Evolutionary conservation across 192 early-diverging fungal genomes (phyloP), one percentile per base, ranked within the genome.

Genomic region (Anaeromyces robustus): DNA sequence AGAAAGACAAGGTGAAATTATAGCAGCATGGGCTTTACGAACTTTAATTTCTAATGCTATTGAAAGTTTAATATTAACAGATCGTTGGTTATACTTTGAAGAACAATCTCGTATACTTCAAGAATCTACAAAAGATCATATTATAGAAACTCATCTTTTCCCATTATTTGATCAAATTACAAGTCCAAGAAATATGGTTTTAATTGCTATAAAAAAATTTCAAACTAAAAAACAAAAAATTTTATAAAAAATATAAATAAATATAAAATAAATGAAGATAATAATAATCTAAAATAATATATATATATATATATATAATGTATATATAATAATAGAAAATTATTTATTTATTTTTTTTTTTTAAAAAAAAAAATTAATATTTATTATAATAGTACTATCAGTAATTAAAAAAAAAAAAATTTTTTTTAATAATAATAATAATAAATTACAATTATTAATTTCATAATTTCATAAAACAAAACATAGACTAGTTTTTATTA

Each of bases 21-120:
- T 93, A 4, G 88, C 92, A 19, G 89, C 92, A 29, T 97, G 96
- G 95, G 94, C 95, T 39, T 84, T 97, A 41, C 84, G 93, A 41
- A 88, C 92, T 1, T 83, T 97, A 84, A 82, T 95, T 17, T 92
- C 91, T 2, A 91, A 92, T 77, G 84, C 91, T 9, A 86, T 95
- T 43, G 96, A 97, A 81, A 90, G 91, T 77, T 85, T 95, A 83
- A 88, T 97, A 41, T 82, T 96, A 19, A 83, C 93, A 5, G 96
- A 97, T 82, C 92, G 94, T 7, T 93, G 87, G 30, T 80, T 92
- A 30, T 92, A 87, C 79, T 80, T 95, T 80, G 79, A 84, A 30
- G 92, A 92, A 78, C 85, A 86, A 30, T 81, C 89, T 29, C 68
- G 82, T 29, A 81, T 83, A 77, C 30, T 43, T 18, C 59, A 82